These are phyloP conservation scores for Apiospora koreana DNA, from an alignment of 2,329 filamentous ascomycete genomes.

Conservation along the genomic window DNA sequence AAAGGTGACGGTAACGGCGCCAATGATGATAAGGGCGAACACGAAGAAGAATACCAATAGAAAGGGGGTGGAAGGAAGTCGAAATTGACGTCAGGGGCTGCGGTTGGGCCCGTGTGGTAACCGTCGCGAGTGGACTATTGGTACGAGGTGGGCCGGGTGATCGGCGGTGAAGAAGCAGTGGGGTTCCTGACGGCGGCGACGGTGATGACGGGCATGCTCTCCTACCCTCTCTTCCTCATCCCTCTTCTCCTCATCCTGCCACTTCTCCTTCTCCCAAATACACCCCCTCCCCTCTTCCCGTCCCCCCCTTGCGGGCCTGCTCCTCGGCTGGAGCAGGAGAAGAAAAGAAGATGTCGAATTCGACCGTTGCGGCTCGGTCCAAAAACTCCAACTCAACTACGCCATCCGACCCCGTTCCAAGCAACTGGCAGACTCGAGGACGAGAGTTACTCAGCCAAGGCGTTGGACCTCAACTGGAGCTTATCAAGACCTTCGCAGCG, in stretches of 20 bases:
- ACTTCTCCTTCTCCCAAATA: neutral
- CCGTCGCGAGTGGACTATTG: neutral
- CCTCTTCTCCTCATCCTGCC: neutral
- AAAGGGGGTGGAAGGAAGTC: neutral
- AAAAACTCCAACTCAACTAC: neutral
- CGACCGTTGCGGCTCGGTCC: neutral
- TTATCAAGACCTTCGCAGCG: neutral
- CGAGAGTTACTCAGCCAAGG: neutral
- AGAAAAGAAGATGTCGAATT: neutral
- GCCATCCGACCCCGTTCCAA: neutral
- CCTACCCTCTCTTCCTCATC: neutral
- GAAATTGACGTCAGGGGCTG: neutral
- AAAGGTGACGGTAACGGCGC: no score
- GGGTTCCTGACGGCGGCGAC: neutral
- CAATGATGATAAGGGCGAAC: neutral
- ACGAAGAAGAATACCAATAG: no score
- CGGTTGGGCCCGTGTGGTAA: neutral
- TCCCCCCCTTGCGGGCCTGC: neutral
- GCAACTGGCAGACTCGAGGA: neutral
- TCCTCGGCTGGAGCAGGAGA: neutral
- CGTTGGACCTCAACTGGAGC: neutral
- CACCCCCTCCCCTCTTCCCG: neutral
- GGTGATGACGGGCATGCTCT: neutral
- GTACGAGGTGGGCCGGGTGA: neutral
- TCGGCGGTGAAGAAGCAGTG: neutral